phyloP scores from a whole-genome alignment of 2,329 filamentous ascomycete genomes.

The Thielaviopsis ethacetica region DNA sequence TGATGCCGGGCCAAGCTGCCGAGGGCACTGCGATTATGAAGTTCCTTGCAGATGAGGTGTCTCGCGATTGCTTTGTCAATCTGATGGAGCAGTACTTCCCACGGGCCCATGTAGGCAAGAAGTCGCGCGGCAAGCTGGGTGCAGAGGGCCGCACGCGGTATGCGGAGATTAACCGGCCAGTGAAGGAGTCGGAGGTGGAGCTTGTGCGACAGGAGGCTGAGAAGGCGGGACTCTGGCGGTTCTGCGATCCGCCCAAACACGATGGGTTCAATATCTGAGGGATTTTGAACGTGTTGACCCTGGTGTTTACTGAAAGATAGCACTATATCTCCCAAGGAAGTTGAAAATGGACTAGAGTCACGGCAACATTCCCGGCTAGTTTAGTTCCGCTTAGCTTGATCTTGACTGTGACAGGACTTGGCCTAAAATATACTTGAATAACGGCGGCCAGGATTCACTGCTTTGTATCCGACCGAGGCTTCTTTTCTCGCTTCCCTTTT shows the following conservation, averaged over 20 bases:
- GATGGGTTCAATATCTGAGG: constrained; percentile 33
- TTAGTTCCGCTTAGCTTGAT: no score
- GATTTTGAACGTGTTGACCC: no score
- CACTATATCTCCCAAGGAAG: no score
- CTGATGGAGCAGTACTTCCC: constrained; percentile 84
- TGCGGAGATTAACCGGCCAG: constrained; percentile 60
- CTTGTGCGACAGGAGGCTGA: constrained; percentile 51
- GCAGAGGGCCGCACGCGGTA: constrained; percentile 41
- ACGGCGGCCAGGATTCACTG: no score
- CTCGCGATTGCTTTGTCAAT: constrained; percentile 61
- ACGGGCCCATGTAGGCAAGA: constrained; percentile 65
- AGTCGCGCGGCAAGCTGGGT: constrained; percentile 23
- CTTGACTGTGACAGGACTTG: no score
- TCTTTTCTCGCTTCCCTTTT: no score
- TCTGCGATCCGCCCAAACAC: constrained; percentile 46
- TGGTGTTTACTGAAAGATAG: neutral
- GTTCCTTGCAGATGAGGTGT: constrained; percentile 59
- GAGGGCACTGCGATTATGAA: constrained; percentile 60
- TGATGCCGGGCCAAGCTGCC: constrained; percentile 67
- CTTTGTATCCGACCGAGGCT: no score
- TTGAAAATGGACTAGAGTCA: no score
- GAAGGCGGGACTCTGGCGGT: constrained; percentile 60
- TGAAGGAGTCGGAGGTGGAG: constrained; percentile 47
- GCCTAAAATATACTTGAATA: no score
- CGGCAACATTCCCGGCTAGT: no score